Evolutionary conservation across 257 asterid genomes (phyloP), one percentile per base, ranked within the genome.

Genomic region (Solanum piurae): DNA sequence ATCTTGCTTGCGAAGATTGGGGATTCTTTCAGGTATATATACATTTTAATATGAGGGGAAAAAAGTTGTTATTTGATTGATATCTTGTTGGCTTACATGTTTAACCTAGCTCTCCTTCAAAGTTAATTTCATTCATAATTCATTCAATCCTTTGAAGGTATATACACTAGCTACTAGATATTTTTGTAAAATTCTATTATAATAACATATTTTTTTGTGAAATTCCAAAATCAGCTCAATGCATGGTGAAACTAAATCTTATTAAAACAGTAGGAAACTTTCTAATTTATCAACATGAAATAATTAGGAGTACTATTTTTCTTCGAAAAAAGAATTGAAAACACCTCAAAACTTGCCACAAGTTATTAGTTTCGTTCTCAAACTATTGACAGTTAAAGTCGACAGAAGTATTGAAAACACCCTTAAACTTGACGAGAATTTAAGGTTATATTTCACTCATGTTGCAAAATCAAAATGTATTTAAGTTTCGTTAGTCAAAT

Each of bases 1-100:
- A 60, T 66, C 36, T 83, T 83, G 76, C 86, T 66, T 83, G 86
- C 76, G 60, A 83, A 83, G 58, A 60, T 34, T 83, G 86, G 75
- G 86, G 58, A 9, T 83, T 83, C 21, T 83, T 83, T 33, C 86
- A 83, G 86, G 75, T 83, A 46, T 25, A 66, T 60, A 60, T 9
- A 16, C 23, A 52, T 25, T 64, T 9, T 18, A 55, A 18, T 55
- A 18, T 18, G 4, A 55, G 10, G 7, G 10, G 7, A 55, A 18
- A 0, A 2, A 55, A 55, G 10, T 55, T 18, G 10, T 18, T 55
- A 18, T 55, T 20, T 55, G 4, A 55, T 55, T 55, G 64, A 18
- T 18, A n/a, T 18, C 10, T 55, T 6, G 10, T 55, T 55, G 64
- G 64, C 18, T 55, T 55, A 55, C 64, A 55, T 66, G 34, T 66